Base-by-base conservation (phyloP, 768 basidiomycete species). In the Mycena filopes region DNA sequence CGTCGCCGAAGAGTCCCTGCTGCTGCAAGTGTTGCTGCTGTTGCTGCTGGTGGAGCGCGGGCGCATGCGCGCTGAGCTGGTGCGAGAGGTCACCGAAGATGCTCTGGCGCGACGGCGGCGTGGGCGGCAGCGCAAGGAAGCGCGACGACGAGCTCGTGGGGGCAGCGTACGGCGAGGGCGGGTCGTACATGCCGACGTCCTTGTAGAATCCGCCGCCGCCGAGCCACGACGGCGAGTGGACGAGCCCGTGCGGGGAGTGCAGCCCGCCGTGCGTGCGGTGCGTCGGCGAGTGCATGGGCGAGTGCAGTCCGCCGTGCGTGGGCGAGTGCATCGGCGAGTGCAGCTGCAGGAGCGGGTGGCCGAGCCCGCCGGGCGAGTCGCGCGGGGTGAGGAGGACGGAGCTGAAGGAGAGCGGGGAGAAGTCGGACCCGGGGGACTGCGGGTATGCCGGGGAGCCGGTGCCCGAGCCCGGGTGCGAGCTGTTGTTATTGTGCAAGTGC, bases 331-430 rank as follows among this genome's bases (percentile, higher is more conserved):
- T n/a, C 18, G 59, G 54, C 81, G 68, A 80, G 23, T 56, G 55
- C n/a, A 46, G 36, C 40, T 26, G 26, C 23, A 49, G 26, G 16
- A 20, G 28, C 36, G 54, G n/a, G n/a, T n/a, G 20, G 79, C 74
- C 64, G 55, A 76, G 81, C 43, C 81, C 80, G 53, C 82, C 84
- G 25, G 84, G 84, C 45, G 80, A 70, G 56, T 86, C 84, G 55
- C 82, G 80, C 8, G 85, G 85, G 0, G 86, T 86, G 36, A 85
- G 73, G 20, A 86, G 77, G 21, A 83, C 78, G 25, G 83, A 84
- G 28, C 79, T 72, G 4, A 80, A 79, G 46, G 85, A 86, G 42
- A 81, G 79, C 25, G 84, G 85, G 41, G 84, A 86, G 48, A 85
- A 72, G 67, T 85, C 84, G 3, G 84, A 72, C 66, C 85, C 84